Evolutionary conservation across 192 early-diverging fungal species (phyloP).

Genomic region (Umbelopsis sp.): DNA sequence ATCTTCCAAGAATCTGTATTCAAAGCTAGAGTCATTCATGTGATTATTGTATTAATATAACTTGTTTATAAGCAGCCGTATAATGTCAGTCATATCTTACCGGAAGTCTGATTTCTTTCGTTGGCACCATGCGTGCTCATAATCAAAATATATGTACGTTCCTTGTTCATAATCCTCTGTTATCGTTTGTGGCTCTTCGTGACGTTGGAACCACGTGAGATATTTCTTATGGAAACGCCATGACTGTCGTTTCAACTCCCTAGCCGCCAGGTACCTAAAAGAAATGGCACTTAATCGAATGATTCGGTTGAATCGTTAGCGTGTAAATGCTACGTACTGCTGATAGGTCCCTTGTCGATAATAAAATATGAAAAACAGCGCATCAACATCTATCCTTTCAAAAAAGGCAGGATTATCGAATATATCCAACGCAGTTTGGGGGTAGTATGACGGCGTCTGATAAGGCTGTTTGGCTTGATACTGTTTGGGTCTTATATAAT

Average conservation of each 20-base stretch:
- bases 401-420: conserved; percentile 81
- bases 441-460: conserved; percentile 85
- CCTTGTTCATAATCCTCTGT: conserved; percentile 95
- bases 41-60: no score
- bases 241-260: conserved; percentile 89
- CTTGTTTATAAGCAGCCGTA: neutral
- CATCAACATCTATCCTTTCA: conserved; percentile 87
- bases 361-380: conserved; percentile 95
- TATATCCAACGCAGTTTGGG: conserved; percentile 72
- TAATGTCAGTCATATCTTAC: conserved; percentile 29
- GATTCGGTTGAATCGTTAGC: neutral
- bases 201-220: conserved; percentile 95
- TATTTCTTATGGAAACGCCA: conserved; percentile 99
- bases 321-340: conserved; percentile 64
- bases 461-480: conserved; percentile 73
- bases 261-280: conserved; percentile 78
- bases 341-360: conserved; percentile 92
- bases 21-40: conserved; percentile 58
- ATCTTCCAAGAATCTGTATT: conserved; percentile 89
- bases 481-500: conserved; percentile 51
- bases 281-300: neutral
- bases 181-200: conserved; percentile 89
- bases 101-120: conserved; percentile 91
- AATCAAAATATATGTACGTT: conserved; percentile 97
- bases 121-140: conserved; percentile 92